These are phyloP conservation scores for Xanthoparmelia taractica DNA, from an alignment of 495 filamentous ascomycete species.

Conservation along the genomic window DNA sequence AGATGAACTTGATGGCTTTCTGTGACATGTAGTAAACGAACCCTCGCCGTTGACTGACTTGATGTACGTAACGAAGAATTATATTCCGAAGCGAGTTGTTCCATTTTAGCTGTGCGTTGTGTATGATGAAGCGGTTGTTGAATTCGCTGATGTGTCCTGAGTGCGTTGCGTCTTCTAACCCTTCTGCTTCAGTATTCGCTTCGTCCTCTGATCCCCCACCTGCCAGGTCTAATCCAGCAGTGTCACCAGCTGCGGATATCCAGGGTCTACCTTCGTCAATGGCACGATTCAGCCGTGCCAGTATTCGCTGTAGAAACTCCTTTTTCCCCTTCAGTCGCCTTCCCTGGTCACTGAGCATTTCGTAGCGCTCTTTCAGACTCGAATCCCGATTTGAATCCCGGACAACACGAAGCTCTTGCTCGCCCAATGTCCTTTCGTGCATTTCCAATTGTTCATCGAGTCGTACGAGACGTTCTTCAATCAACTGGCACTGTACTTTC, in stretches of 20 bases:
- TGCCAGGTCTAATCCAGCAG: slow-evolving; percentile 16
- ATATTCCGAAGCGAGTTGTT: slow-evolving; percentile 94
- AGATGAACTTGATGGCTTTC: slow-evolving; percentile 91
- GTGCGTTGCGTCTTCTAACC: slow-evolving; percentile 24
- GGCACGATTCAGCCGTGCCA: slow-evolving; percentile 56
- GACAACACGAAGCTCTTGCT: slow-evolving; percentile 56
- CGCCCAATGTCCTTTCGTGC: slow-evolving; percentile 58
- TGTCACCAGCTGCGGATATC: slow-evolving; percentile 25
- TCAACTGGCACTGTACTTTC: slow-evolving; percentile 77
- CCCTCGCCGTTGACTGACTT: slow-evolving; percentile 89
- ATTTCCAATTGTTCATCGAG: slow-evolving; percentile 67
- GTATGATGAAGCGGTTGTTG: slow-evolving; percentile 95
- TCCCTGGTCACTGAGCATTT: slow-evolving; percentile 61
- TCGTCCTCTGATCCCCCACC: slow-evolving; percentile 8
- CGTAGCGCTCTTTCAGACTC: slow-evolving; percentile 52
- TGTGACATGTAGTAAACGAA: slow-evolving; percentile 98
- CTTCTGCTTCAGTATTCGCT: slow-evolving; percentile 7
- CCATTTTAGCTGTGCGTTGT: slow-evolving; percentile 97
- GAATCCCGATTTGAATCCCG: slow-evolving; percentile 46
- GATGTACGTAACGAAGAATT: slow-evolving; percentile 93
- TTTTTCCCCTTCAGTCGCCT: slow-evolving; percentile 64
- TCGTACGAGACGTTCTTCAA: slow-evolving; percentile 68
- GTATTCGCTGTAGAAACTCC: slow-evolving; percentile 66
- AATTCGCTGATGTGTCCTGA: slow-evolving; percentile 77
- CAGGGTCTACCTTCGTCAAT: slow-evolving; percentile 39